Percentiles rank a stretch among this genome's conserved stretches.
These are phyloP conservation scores for Fusarium napiforme DNA, from an alignment of 2,329 filamentous ascomycete genomes.

Conservation along the genomic window DNA sequence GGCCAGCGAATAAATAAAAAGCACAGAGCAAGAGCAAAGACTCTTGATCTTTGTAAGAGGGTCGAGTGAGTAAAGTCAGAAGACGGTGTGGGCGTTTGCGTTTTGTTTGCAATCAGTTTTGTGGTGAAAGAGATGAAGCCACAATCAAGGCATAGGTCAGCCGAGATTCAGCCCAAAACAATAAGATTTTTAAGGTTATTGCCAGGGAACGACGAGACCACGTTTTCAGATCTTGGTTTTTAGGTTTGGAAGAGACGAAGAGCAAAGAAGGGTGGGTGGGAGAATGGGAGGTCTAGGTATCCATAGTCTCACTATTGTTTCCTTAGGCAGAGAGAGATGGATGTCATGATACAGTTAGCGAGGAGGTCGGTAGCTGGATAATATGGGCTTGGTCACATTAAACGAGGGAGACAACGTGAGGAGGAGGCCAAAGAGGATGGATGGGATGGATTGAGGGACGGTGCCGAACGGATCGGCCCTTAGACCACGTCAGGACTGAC, in stretches of 20 bases:
- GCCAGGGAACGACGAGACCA: constrained; percentile 31
- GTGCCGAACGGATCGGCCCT: constrained; percentile 45
- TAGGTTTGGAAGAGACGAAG: neutral
- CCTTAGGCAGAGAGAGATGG: constrained; percentile 18
- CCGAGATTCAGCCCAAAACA: constrained; percentile 37
- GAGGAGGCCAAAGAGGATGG: constrained; percentile 17
- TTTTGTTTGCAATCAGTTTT: constrained; percentile 6
- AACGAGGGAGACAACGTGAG: constrained; percentile 14
- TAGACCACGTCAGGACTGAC: constrained; percentile 42
- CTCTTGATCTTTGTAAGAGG: constrained; percentile 23
- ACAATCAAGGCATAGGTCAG: constrained; percentile 36
- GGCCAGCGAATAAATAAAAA: constrained; percentile 15
- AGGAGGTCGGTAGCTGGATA: neutral
- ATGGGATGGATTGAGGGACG: constrained; percentile 2
- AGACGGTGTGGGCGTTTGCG: constrained; percentile 18
- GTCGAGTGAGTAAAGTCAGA: constrained; percentile 16
- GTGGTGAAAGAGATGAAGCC: constrained; percentile 34
- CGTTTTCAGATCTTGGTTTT: constrained; percentile 30
- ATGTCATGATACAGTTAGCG: constrained; percentile 4
- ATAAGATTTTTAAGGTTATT: constrained; percentile 41
- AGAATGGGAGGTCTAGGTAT: neutral
- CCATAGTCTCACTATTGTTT: constrained; percentile 10
- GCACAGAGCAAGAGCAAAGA: neutral
- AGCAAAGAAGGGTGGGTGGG: neutral
- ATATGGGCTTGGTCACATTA: constrained; percentile 11